A percentile compares a stretch with the other conserved stretches of the same genome.
phyloP scores from a whole-genome alignment of 1,284 basidiomycete genomes.

The Pseudomicrostroma phylloplanum region DNA sequence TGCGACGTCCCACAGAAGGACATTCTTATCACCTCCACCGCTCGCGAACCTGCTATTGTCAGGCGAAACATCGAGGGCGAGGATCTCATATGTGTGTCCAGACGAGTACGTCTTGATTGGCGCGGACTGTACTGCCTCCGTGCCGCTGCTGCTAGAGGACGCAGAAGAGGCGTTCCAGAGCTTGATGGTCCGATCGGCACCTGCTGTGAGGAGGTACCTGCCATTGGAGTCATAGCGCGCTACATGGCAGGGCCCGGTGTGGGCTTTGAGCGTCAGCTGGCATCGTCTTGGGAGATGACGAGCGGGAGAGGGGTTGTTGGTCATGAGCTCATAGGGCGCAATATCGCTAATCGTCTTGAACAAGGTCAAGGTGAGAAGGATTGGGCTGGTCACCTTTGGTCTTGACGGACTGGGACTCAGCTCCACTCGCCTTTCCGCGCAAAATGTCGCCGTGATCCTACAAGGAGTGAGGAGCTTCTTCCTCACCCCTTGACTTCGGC shows the following conservation, averaged over 20 bases:
- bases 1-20: constrained; percentile 92
- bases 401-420: too few relatives aligned
- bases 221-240: constrained; percentile 55
- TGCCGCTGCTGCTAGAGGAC: neutral
- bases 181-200: constrained; percentile 78
- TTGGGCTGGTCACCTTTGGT: too few relatives aligned
- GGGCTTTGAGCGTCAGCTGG: constrained; percentile 15
- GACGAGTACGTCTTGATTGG: constrained; percentile 73
- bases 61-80: constrained; percentile 75
- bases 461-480: too few relatives aligned
- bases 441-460: too few relatives aligned
- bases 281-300: neutral
- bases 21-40: constrained; percentile 82
- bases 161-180: constrained; percentile 83
- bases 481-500: too few relatives aligned
- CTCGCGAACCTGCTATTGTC: constrained; percentile 92
- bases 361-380: too few relatives aligned
- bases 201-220: constrained; percentile 83
- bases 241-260: constrained; percentile 49
- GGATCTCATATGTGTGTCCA: constrained; percentile 83
- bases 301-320: neutral
- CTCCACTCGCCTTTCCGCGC: too few relatives aligned
- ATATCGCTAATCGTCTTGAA: too few relatives aligned
- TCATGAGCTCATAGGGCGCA: neutral
- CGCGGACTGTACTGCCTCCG: neutral